Conservation (phyloP, 75 land plant genomes). For the Azolla pinnata region DNA sequence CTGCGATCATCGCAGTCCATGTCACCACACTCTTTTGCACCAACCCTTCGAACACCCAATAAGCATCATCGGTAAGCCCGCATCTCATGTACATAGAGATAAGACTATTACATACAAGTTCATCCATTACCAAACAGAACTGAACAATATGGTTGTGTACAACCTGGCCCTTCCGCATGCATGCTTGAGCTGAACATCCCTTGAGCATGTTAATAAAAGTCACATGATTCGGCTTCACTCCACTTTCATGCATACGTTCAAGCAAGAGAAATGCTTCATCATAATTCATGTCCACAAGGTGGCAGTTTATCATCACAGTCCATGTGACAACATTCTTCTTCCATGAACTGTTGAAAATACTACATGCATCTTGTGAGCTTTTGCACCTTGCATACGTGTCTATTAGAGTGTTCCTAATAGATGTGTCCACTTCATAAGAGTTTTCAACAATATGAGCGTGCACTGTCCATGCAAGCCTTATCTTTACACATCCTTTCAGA, state of each 20-base stretch:
- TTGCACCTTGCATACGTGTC: constrained; percentile 57
- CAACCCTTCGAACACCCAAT: constrained; percentile 33
- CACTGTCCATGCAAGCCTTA: background rate
- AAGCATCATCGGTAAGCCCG: constrained; percentile 36
- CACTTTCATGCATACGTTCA: constrained; percentile 21
- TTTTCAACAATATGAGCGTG: constrained; percentile 16
- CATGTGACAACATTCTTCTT: constrained; percentile 36
- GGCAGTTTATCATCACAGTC: constrained; percentile 44
- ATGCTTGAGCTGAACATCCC: constrained; percentile 11
- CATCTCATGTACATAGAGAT: constrained; percentile 48
- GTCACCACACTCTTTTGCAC: constrained; percentile 36
- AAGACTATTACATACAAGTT: constrained; percentile 31
- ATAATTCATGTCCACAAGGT: constrained; percentile 6
- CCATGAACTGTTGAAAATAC: constrained; percentile 40
- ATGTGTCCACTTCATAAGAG: constrained; percentile 8
- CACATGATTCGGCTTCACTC: constrained; percentile 3
- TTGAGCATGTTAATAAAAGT: constrained; percentile 7
- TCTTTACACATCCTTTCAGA: background rate
- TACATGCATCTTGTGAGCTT: constrained; percentile 27
- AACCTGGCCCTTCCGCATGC: constrained; percentile 11
- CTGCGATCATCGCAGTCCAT: constrained; percentile 58
- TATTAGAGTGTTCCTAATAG: constrained; percentile 26
- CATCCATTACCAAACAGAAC: constrained; percentile 25
- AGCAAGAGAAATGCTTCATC: constrained; percentile 24
- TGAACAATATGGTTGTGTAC: constrained; percentile 44